phyloP scores from a whole-genome alignment of 495 filamentous ascomycete genomes.

The Penicillium bovifimosum region DNA sequence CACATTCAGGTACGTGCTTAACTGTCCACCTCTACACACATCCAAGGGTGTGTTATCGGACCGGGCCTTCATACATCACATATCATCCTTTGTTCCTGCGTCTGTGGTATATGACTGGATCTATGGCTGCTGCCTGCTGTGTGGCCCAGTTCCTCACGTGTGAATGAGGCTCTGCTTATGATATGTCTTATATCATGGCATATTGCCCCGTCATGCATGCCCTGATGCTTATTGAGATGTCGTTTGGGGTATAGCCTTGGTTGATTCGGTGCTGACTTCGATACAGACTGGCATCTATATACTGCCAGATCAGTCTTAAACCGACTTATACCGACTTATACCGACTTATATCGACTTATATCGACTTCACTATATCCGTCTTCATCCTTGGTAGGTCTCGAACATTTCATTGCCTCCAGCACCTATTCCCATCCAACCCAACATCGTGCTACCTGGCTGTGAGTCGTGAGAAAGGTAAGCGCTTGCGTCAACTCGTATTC shows the following conservation, averaged over 20 bases:
- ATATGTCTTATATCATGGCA: not conserved
- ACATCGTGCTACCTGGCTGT: not conserved
- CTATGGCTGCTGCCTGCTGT: not conserved
- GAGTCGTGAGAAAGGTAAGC: not conserved
- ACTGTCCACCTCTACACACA: not conserved
- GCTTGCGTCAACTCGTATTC: not conserved
- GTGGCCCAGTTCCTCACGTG: not conserved
- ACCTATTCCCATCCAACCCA: not conserved
- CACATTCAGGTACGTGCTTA: slow-evolving; percentile 2
- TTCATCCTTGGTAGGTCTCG: not conserved
- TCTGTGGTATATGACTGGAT: not conserved
- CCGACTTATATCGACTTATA: not conserved
- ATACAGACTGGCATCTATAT: not conserved
- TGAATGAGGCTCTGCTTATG: slow-evolving; percentile 1
- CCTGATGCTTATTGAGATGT: not conserved
- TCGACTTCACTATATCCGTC: not conserved
- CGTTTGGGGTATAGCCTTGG: not conserved
- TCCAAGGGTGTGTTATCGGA: not conserved
- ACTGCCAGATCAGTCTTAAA: not conserved
- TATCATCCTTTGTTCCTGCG: not conserved
- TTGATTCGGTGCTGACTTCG: not conserved
- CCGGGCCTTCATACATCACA: not conserved
- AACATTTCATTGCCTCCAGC: not conserved
- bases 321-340: too few species aligned
- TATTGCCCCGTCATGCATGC: not conserved